Conservation (phyloP, 192 early-diverging fungal species). For the Coemansia sp. region DNA sequence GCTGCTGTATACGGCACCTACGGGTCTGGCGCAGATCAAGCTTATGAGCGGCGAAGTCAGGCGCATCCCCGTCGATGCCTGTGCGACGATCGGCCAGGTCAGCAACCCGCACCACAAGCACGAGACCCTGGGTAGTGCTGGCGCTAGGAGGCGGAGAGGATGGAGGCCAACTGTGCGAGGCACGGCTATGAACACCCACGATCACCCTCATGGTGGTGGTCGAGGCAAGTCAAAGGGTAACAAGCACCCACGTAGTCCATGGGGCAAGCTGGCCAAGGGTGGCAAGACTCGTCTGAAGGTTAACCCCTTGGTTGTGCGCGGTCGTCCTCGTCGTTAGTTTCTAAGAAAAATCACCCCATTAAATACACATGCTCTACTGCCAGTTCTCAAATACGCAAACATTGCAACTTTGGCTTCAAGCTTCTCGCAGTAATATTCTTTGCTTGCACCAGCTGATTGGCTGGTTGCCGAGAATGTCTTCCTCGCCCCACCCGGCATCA, state of each 20-base stretch:
- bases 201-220: conserved; percentile 99
- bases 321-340: conserved; percentile 43
- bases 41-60: conserved; percentile 87
- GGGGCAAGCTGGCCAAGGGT: conserved; percentile 93
- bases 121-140: conserved; percentile 86
- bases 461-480: neutral
- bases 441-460: conserved; percentile 11
- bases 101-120: conserved; percentile 91
- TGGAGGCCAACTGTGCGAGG: conserved; percentile 91
- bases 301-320: conserved; percentile 69
- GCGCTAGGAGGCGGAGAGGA: conserved; percentile 77
- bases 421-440: neutral
- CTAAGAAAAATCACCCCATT: neutral
- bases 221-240: conserved; percentile 91
- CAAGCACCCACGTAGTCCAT: conserved; percentile 83
- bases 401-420: neutral
- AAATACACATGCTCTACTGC: neutral
- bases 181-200: conserved; percentile 91
- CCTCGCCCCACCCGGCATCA: neutral
- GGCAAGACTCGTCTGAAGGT: conserved; percentile 75
- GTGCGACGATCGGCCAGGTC: conserved; percentile 88
- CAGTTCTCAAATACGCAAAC: neutral
- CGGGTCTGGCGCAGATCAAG: conserved; percentile 81
- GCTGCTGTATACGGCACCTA: conserved; percentile 73
- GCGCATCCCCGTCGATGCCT: conserved; percentile 76